Base-by-base conservation (phyloP, 2,329 filamentous ascomycete species). In the Calonectria crousiana region DNA sequence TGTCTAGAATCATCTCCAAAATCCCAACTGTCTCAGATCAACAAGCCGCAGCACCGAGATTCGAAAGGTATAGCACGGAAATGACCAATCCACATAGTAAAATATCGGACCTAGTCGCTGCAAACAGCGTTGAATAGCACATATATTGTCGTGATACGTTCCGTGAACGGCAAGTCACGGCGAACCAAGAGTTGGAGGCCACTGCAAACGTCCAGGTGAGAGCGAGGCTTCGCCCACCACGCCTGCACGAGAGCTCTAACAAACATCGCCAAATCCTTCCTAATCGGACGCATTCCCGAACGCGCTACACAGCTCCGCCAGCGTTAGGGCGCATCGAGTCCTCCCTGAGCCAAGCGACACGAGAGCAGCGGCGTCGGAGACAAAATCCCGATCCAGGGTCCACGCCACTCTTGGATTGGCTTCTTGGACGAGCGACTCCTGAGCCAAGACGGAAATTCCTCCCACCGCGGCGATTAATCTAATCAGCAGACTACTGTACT, bases 301-400 rank as follows among this genome's bases (percentile, higher is more conserved):
- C 56, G n/a, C 34, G 34, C 34, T 26, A 26, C 34, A 18, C 20
- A 23, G 44, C 44, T 23, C 44, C 44, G 44, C 4, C n/a, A 47
- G 44, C 10, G 44, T 23, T 23, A 13, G 44, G 44, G 23, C n/a
- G 52, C 26, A 6, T 56, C 52, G 10, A 53, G 26, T 30, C 14
- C 52, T n/a, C n/a, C 18, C 18, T 60, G 34, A 32, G 56, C 56
- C n/a, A 60, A 38, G 30, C 56, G 34, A 41, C 32, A 53, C 9
- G 51, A 41, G 60, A 32, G 60, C 60, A 47, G 38, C 34, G 56
- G 70, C 52, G 47, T 68, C 70, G 65, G 65, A 41, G 26, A 68
- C 53, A 65, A 69, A 56, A 47, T 65, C 65, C 70, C 56, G 65
- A 68, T 36, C 28, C 65, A 34, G 32, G 32, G 32, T 34, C 32